Conservation (phyloP, 352 stramenopile species). For the Globisporangium sylvaticum region DNA sequence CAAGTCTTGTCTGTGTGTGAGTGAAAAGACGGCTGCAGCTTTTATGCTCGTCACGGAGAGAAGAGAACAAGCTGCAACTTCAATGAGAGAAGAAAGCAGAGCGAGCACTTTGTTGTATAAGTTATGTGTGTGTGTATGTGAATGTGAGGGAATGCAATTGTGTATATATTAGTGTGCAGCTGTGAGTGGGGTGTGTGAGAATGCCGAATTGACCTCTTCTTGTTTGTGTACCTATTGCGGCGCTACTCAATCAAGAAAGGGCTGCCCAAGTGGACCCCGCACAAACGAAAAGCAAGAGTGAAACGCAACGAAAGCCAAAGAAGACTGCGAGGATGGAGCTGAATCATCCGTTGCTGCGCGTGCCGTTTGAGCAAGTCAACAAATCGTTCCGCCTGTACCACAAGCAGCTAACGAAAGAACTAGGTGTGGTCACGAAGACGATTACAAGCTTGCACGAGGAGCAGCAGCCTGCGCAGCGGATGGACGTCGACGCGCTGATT, state of each 20-base stretch:
- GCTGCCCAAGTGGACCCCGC: background rate
- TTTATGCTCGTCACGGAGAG: background rate
- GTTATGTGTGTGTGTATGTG: background rate
- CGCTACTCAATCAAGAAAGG: conserved; percentile 2
- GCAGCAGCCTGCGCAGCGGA: conserved; percentile 57
- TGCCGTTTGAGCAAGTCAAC: conserved; percentile 72
- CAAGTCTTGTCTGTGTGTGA: background rate
- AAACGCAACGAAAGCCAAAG: background rate
- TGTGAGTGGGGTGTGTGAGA: background rate
- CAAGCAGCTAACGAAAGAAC: conserved; percentile 71
- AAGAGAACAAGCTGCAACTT: conserved; percentile 6
- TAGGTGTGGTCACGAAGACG: conserved; percentile 38
- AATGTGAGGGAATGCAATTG: background rate
- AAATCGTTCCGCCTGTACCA: conserved; percentile 77
- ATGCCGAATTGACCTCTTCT: conserved; percentile 5
- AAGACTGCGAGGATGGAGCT: conserved; percentile 42
- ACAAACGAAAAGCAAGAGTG: background rate
- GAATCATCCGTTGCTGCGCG: conserved; percentile 63
- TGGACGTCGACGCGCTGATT: conserved; percentile 58
- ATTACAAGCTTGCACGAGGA: conserved; percentile 48
- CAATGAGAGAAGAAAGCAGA: conserved; percentile 5
- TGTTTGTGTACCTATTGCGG: conserved; percentile 9
- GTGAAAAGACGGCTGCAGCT: background rate
- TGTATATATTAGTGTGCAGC: background rate
- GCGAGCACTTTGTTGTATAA: background rate